A percentile compares a stretch with the other conserved stretches of the same genome.
Evolutionary conservation across 2,329 filamentous ascomycete genomes (phyloP).

Genomic region (Pseudohalonectria lignicola): DNA sequence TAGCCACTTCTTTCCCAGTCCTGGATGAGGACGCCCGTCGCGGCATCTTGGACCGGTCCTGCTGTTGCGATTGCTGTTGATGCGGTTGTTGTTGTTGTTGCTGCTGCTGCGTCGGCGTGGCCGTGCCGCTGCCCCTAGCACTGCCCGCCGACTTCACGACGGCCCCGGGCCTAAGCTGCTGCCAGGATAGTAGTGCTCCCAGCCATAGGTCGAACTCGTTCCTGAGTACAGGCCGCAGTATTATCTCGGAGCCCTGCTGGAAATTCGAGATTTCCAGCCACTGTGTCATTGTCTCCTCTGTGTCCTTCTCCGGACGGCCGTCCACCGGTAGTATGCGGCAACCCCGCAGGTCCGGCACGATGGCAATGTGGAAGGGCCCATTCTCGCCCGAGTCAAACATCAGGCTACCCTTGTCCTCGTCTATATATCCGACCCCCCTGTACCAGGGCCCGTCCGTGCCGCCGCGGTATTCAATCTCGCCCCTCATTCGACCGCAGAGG

Average conservation of each 20-base stretch:
- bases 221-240: slow-evolving; percentile 51
- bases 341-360: slow-evolving; percentile 65
- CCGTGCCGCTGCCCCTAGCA: slow-evolving; percentile 23
- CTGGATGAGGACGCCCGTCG: slow-evolving; percentile 26
- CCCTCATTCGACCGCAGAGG: slow-evolving; percentile 69
- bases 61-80: too few relatives aligned
- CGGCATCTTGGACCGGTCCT: slow-evolving; percentile 23
- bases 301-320: slow-evolving; percentile 24
- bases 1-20: slow-evolving; percentile 54
- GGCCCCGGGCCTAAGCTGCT: slow-evolving; percentile 55
- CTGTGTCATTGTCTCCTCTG: too few relatives aligned
- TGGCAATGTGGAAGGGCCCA: slow-evolving; percentile 50
- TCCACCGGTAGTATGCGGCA: slow-evolving; percentile 55
- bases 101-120: slow-evolving; percentile 23
- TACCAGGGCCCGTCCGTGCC: slow-evolving; percentile 54
- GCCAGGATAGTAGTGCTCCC: slow-evolving; percentile 71
- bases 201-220: slow-evolving; percentile 71
- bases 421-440: slow-evolving; percentile 64
- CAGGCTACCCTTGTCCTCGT: slow-evolving; percentile 63
- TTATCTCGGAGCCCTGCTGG: slow-evolving; percentile 46
- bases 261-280: slow-evolving; percentile 45
- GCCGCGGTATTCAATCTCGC: slow-evolving; percentile 60
- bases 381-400: slow-evolving; percentile 64
- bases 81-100: too few relatives aligned
- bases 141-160: slow-evolving; percentile 34